phyloP scores from a whole-genome alignment of 2,329 filamentous ascomycete species.

The Phoma herbarum region DNA sequence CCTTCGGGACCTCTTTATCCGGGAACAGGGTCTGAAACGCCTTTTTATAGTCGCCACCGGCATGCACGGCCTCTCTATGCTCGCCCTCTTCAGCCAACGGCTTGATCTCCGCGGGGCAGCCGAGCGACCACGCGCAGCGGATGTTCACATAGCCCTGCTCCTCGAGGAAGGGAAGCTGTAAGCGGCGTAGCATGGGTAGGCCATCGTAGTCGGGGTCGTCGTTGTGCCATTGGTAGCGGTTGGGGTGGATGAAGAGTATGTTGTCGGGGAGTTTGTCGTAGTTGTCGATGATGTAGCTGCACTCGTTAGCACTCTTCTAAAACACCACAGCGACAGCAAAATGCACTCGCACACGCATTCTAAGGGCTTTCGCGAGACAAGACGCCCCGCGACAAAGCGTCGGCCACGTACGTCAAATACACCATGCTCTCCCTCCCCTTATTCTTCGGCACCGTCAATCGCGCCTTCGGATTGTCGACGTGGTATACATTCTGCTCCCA shows the following conservation, averaged over 20 bases:
- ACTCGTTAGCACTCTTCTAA: not conserved
- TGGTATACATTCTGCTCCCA: constrained; percentile 55
- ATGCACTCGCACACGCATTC: not conserved
- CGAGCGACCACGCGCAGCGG: constrained; percentile 62
- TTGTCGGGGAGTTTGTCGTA: constrained; percentile 54
- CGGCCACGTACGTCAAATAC: constrained; percentile 58
- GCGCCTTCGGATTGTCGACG: constrained; percentile 52
- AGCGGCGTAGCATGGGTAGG: constrained; percentile 57
- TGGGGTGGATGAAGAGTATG: constrained; percentile 54
- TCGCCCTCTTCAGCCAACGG: constrained; percentile 55
- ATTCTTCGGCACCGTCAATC: constrained; percentile 56
- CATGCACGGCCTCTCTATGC: constrained; percentile 56
- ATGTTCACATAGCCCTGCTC: constrained; percentile 63
- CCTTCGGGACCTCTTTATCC: constrained; percentile 50
- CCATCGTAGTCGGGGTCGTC: constrained; percentile 63
- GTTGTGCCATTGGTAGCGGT: constrained; percentile 60
- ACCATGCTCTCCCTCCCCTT: constrained; percentile 61
- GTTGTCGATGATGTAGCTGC: constrained; percentile 52
- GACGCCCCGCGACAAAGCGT: too few relatives aligned
- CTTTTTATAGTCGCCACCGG: constrained; percentile 59
- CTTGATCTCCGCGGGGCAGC: constrained; percentile 62
- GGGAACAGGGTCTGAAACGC: constrained; percentile 62
- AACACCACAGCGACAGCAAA: not conserved
- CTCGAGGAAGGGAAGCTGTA: constrained; percentile 60
- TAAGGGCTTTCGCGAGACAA: not conserved